Evolutionary conservation across 192 early-diverging fungal species (phyloP), one percentile per base, ranked within the genome.

Genomic region (Entophlyctis helioformis): DNA sequence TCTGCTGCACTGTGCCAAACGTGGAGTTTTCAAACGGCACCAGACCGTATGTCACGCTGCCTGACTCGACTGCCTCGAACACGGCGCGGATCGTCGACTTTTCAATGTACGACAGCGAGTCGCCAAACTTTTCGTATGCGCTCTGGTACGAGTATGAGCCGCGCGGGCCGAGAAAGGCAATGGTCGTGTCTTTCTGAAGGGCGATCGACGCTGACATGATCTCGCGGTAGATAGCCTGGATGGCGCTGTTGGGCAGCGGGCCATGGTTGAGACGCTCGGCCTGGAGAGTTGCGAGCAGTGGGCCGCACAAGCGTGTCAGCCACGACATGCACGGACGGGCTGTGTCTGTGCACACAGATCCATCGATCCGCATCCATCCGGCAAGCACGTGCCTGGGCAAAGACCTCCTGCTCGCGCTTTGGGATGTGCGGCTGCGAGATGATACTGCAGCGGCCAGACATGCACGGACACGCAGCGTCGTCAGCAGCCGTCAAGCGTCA

Each of bases 21-120:
- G 81, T 85, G 8, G 91, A 94, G 63, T 97, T 97, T 58, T 97
- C 94, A 57, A 91, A 88, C 1, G 94, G 94, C 3, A 97, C 83
- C 42, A 97, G 60, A 5, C 89, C 89, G 51, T 89, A 95, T n/a
- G 82, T 85, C 2, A 77, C 69, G 22, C 67, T 70, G 21, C 82
- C 81, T 8, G 71, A 69, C 52, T 80, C 82, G 0, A 86, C 83
- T 0, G 82, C 80, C 19, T 64, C 69, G 57, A 94, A 84, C 1
- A 97, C 84, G 44, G 86, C 87, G 1, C 22, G 44, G 24, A 66
- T 67, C 11, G 56, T 64, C 5, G 32, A 33, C 37, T 55, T 36
- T 21, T 39, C 50, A 2, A 36, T 32, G 51, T 53, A 71, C n/a
- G 65, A 70, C 0, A 88, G 72, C 46, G 80, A 78, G 53, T 94